Percentiles rank a stretch among this genome's conserved stretches.
These are phyloP conservation scores for Leavenworthia alabamica DNA, from an alignment of 345 rosid species.

Conservation along the genomic window DNA sequence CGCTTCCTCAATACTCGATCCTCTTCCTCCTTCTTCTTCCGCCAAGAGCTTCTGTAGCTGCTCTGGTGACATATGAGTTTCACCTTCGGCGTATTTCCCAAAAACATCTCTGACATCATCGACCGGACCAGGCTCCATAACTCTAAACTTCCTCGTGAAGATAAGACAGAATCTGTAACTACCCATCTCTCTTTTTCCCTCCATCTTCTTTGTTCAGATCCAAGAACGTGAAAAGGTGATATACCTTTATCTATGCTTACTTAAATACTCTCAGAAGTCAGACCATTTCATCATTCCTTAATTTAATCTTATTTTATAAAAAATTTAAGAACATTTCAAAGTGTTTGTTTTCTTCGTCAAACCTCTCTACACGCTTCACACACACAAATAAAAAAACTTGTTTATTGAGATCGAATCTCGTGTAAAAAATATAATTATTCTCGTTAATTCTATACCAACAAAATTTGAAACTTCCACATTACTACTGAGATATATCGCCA, in stretches of 20 bases:
- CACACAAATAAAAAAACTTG: neutral
- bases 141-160: conserved; percentile 65
- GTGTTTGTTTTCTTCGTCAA: conserved; percentile 5
- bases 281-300: neutral
- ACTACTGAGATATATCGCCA: neutral
- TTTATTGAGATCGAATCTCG: neutral
- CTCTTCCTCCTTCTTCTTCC: conserved; percentile 38
- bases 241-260: neutral
- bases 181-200: conserved; percentile 37
- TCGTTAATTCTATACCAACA: neutral
- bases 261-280: conserved; percentile 6
- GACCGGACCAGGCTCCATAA: conserved; percentile 60
- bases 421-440: neutral
- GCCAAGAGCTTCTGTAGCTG: conserved; percentile 53
- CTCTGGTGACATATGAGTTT: conserved; percentile 52
- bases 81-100: conserved; percentile 45
- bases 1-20: conserved; percentile 40
- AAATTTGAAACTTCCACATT: neutral
- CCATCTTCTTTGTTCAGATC: conserved; percentile 15
- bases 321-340: neutral
- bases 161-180: conserved; percentile 61
- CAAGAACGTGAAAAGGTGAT: conserved; percentile 21
- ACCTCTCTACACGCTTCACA: conserved; percentile 11
- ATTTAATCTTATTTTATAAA: neutral
- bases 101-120: conserved; percentile 55